Evolutionary conservation across 169 alveolate species (phyloP).

Genomic region (Nephromyces sp.): DNA sequence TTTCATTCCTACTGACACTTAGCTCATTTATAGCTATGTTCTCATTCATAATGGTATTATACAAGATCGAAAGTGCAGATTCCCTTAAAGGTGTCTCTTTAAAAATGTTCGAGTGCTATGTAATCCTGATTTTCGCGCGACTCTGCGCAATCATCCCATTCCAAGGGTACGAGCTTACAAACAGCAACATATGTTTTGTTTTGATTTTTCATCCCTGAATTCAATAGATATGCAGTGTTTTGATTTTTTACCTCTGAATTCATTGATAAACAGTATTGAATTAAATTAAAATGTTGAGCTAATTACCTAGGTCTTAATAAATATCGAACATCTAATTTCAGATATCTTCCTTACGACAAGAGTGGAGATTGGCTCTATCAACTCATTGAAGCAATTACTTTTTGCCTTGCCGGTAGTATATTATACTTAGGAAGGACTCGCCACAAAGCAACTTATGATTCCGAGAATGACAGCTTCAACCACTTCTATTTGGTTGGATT

Average conservation of each 20-base stretch:
- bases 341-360: slow-evolving; percentile 78
- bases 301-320: too few relatives aligned
- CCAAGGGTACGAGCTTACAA: slow-evolving; percentile 79
- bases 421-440: slow-evolving; percentile 64
- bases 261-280: neutral
- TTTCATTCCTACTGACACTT: slow-evolving; percentile 80
- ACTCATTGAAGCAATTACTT: slow-evolving; percentile 67
- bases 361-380: slow-evolving; percentile 88
- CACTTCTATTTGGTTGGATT: slow-evolving; percentile 62
- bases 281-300: too few relatives aligned
- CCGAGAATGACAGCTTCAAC: slow-evolving; percentile 60
- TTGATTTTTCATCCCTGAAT: too few relatives aligned
- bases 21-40: slow-evolving; percentile 74
- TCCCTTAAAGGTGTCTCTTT: slow-evolving; percentile 79
- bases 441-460: slow-evolving; percentile 64
- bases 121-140: slow-evolving; percentile 62
- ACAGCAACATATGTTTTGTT: too few relatives aligned
- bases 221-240: too few relatives aligned
- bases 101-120: slow-evolving; percentile 72
- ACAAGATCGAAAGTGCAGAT: slow-evolving; percentile 60
- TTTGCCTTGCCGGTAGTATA: slow-evolving; percentile 60
- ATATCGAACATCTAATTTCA: too few relatives aligned
- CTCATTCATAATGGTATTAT: slow-evolving; percentile 75
- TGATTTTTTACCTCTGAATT: neutral
- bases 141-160: slow-evolving; percentile 75